phyloP scores from a whole-genome alignment of 2,329 filamentous ascomycete genomes.

The Claviceps humidiphila region DNA sequence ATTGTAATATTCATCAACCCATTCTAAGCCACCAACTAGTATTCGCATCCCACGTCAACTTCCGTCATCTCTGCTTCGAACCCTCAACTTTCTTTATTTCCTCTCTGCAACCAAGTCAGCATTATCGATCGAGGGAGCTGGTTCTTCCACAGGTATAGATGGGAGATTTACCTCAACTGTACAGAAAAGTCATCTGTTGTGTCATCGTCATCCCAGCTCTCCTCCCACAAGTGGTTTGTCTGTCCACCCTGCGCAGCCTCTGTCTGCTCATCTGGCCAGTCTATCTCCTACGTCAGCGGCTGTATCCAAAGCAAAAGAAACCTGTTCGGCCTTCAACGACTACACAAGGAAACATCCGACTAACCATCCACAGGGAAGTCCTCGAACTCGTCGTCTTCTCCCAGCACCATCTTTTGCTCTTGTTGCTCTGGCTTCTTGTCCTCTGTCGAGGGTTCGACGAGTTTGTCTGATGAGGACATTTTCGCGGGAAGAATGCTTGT shows the following conservation, averaged over 20 bases:
- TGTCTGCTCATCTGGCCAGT: constrained; percentile 87
- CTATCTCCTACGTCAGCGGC: constrained; percentile 28
- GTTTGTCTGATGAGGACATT: constrained; percentile 14
- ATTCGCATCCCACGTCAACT: background rate
- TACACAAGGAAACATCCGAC: constrained; percentile 7
- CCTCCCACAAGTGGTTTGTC: constrained; percentile 82
- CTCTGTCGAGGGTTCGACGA: constrained; percentile 17
- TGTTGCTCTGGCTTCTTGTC: constrained; percentile 28
- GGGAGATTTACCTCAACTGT: constrained; percentile 66
- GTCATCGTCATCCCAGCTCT: constrained; percentile 99
- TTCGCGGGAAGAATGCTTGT: background rate
- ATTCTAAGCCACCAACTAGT: background rate
- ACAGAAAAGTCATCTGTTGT: constrained; percentile 91
- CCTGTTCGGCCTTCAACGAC: background rate
- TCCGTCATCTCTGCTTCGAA: constrained; percentile 44
- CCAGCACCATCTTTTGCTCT: constrained; percentile 51
- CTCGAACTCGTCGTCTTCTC: constrained; percentile 98
- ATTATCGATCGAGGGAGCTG: background rate
- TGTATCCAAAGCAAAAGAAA: background rate
- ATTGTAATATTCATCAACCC: background rate
- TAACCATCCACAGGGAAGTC: constrained; percentile 94
- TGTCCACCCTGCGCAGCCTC: constrained; percentile 63
- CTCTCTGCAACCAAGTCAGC: constrained; percentile 41
- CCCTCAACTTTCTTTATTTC: constrained; percentile 90
- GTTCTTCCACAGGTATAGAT: background rate